Evolutionary conservation across 2,329 filamentous ascomycete species (phyloP).

Genomic region (Nannizzia gypsea): DNA sequence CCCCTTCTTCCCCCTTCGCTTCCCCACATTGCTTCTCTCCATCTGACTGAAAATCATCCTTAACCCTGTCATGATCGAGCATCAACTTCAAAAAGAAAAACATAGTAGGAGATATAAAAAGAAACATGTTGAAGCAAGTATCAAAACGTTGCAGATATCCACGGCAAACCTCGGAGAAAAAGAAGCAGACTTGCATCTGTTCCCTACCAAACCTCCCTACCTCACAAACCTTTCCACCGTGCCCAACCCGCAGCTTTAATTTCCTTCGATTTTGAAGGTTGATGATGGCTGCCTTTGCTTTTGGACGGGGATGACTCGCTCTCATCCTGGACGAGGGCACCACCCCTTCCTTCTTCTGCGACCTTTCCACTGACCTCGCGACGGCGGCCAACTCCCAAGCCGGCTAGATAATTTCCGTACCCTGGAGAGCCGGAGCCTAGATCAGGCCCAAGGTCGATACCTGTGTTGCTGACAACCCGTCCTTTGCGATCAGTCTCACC

Average conservation of each 20-base stretch:
- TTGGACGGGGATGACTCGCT: slow-evolving; percentile 13
- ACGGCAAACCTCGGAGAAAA: slow-evolving; percentile 7
- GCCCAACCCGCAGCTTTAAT: slow-evolving; percentile 36
- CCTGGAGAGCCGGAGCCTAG: slow-evolving; percentile 22
- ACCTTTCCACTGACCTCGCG: slow-evolving; percentile 38
- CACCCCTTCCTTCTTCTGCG: slow-evolving; percentile 35
- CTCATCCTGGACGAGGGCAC: slow-evolving; percentile 15
- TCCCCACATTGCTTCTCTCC: background rate
- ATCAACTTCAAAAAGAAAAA: slow-evolving; percentile 2
- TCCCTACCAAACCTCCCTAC: background rate
- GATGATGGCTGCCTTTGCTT: slow-evolving; percentile 7
- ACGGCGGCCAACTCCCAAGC: slow-evolving; percentile 34
- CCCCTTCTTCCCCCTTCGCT: background rate
- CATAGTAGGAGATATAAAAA: background rate
- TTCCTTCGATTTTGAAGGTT: slow-evolving; percentile 11
- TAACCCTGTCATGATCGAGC: background rate
- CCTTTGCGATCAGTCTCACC: slow-evolving; percentile 31
- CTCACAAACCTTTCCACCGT: slow-evolving; percentile 34
- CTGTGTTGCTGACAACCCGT: slow-evolving; percentile 34
- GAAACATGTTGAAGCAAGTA: slow-evolving; percentile 6
- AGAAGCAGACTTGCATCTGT: background rate
- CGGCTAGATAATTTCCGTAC: slow-evolving; percentile 34
- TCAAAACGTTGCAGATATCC: background rate
- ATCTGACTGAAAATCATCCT: background rate
- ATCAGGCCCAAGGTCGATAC: slow-evolving; percentile 24